Conservation (phyloP, 2,329 filamentous ascomycete species). For the Cladosporium sp. region DNA sequence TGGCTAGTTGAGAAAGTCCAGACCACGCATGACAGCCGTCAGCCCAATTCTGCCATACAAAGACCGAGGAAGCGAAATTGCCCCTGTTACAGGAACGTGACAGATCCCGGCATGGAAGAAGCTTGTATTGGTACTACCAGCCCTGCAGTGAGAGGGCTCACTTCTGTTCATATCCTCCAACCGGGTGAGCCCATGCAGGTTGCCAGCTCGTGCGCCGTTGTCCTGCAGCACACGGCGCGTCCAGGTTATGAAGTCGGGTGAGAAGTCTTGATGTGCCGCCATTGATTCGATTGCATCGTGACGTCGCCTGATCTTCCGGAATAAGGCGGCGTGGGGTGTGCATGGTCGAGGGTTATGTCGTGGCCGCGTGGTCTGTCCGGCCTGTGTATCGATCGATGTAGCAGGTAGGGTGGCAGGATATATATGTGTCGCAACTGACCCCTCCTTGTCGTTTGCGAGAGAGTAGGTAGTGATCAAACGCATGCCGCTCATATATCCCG, state of each 20-base stretch:
- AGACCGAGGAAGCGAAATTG: slow-evolving; percentile 2
- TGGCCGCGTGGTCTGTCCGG: not conserved
- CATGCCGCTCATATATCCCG: not conserved
- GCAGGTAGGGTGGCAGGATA: not conserved
- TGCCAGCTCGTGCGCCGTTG: slow-evolving; percentile 6
- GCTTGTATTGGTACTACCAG: slow-evolving; percentile 1
- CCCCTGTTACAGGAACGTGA: slow-evolving; percentile 7
- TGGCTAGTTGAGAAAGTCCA: too few relatives aligned
- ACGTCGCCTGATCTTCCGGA: not conserved
- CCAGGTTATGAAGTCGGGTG: too few relatives aligned
- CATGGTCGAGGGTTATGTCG: not conserved
- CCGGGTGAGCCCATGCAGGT: slow-evolving; percentile 8
- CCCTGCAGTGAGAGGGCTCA: slow-evolving; percentile 1
- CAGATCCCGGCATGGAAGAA: slow-evolving; percentile 10
- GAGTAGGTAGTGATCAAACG: not conserved
- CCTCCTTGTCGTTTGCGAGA: not conserved
- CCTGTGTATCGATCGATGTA: not conserved
- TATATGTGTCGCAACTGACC: not conserved
- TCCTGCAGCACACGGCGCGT: not conserved
- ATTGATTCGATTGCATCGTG: slow-evolving; percentile 10
- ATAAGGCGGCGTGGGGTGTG: not conserved
- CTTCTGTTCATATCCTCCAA: slow-evolving; percentile 10
- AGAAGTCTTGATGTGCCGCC: too few relatives aligned
- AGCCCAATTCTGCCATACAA: too few relatives aligned
- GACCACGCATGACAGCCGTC: too few relatives aligned